These are phyloP conservation scores for Tricholoma bakamatsutake DNA, from an alignment of 768 basidiomycete species.

Conservation along the genomic window DNA sequence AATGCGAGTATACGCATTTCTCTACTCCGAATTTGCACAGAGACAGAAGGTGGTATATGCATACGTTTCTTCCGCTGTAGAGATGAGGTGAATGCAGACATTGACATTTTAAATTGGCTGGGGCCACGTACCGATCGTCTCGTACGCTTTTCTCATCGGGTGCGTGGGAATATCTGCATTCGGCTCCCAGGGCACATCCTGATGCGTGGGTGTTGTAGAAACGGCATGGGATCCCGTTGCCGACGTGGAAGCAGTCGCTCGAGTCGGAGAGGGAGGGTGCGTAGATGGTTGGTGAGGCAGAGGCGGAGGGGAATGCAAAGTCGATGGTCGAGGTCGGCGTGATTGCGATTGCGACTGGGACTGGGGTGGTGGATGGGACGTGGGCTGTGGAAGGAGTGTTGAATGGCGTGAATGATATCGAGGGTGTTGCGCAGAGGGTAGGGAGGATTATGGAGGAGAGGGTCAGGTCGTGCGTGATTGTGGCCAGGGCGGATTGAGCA, in stretches of 20 bases:
- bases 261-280: conserved; percentile 40
- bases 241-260: conserved; percentile 46
- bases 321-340: too few relatives aligned
- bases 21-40: conserved; percentile 31
- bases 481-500: conserved; percentile 21
- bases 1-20: conserved; percentile 36
- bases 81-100: too few relatives aligned
- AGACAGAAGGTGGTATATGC: conserved; percentile 33
- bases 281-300: neutral
- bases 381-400: neutral
- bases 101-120: too few relatives aligned
- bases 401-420: neutral
- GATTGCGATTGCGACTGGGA: neutral
- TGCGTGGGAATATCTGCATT: conserved; percentile 46
- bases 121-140: conserved; percentile 50
- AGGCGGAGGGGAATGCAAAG: conserved; percentile 23
- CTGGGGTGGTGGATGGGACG: conserved; percentile 7
- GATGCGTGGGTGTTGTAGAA: conserved; percentile 44
- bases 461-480: neutral
- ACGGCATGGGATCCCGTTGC: conserved; percentile 47
- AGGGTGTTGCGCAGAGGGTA: neutral
- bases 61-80: conserved; percentile 49
- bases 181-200: conserved; percentile 36
- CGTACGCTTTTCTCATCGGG: conserved; percentile 51
- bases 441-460: neutral